Base-by-base conservation (phyloP, 495 filamentous ascomycete species). In the Tuber calosporum region DNA sequence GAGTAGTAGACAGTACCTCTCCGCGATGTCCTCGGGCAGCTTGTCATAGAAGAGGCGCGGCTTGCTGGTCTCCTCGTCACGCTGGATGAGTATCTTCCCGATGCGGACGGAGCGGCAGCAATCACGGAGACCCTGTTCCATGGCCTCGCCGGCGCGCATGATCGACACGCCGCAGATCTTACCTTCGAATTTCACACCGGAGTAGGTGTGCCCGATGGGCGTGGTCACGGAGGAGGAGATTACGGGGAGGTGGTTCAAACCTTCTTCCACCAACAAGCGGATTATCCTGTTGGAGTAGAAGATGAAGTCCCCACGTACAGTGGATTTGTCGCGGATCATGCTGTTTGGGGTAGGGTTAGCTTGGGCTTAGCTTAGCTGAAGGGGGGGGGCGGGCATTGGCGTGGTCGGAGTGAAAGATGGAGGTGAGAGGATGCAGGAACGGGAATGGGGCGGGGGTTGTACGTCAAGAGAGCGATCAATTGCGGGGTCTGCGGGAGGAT, bases 231-330 rank as follows among this genome's bases (percentile, higher is more conserved):
- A 89, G 79, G 95, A 92, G 77, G 91, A 90, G 40, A 96, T 87
- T 34, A 96, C 93, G 22, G 95, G 95, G 39, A 98, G 88, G 83
- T 99, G 95, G 83, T 99, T 99, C 43, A 99, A 86, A 19, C 96
- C 95, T 83, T 98, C 95, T 83, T 99, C 95, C 37, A 99, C 96
- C 17, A 99, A 87, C n/a, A 99, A 87, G 36, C 96, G 93, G 81
- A 98, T 98, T 81, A 99, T 98, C 76, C 95, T 89, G 85, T 99
- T 99, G 68, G 94, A 97, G 83, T 97, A 97, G 86, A 99, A 99
- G 79, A 99, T 97, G 83, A 98, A 99, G 83, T 98, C 95, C 45
- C 93, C 95, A 69, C 95, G 91, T 41, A 87, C 86, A 13, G 96
- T 99, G 77, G 90, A 87, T 83, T 90, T 91, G 82, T 98, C 92